A percentile compares a stretch with the other conserved stretches of the same genome.
Evolutionary conservation across 805 yeast species (phyloP).

Genomic region (Wickerhamomyces rabaulensis): DNA sequence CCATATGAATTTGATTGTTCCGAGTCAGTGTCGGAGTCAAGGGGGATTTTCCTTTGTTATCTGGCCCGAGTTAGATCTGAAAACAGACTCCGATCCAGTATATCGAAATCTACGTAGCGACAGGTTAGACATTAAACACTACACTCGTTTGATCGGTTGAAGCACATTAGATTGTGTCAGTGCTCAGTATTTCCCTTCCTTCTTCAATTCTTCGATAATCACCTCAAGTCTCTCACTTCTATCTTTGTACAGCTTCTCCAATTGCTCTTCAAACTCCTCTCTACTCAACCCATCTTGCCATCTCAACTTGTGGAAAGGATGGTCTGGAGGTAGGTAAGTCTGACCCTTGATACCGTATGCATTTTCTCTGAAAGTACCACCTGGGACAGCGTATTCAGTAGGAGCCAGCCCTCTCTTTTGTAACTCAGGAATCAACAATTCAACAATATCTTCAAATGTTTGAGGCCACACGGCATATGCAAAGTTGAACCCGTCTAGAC

Average conservation of each 20-base stretch:
- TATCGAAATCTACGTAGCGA: too few species aligned
- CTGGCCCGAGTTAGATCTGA: neutral
- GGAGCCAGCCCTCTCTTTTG: constrained; percentile 19
- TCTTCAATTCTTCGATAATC: neutral
- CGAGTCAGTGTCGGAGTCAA: neutral
- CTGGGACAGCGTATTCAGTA: constrained; percentile 24
- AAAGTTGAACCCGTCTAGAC: constrained; percentile 27
- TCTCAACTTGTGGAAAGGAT: constrained; percentile 10
- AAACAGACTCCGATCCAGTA: neutral
- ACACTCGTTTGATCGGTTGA: too few species aligned
- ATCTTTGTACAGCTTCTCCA: constrained; percentile 1
- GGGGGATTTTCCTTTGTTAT: neutral
- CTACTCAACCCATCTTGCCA: constrained; percentile 8
- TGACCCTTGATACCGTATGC: constrained; percentile 8
- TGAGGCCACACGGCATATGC: constrained; percentile 36
- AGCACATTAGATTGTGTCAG: too few species aligned
- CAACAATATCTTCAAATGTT: constrained; percentile 35
- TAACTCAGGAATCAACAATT: constrained; percentile 29
- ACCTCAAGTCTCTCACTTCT: neutral
- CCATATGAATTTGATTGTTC: neutral
- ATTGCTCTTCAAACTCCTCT: constrained; percentile 1
- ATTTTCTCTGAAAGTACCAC: constrained; percentile 14
- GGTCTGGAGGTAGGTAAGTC: constrained; percentile 4
- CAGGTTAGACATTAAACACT: too few species aligned
- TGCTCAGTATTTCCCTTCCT: neutral